These are phyloP conservation scores for Clathrospora elynae DNA, from an alignment of 2,329 filamentous ascomycete species.

Conservation along the genomic window DNA sequence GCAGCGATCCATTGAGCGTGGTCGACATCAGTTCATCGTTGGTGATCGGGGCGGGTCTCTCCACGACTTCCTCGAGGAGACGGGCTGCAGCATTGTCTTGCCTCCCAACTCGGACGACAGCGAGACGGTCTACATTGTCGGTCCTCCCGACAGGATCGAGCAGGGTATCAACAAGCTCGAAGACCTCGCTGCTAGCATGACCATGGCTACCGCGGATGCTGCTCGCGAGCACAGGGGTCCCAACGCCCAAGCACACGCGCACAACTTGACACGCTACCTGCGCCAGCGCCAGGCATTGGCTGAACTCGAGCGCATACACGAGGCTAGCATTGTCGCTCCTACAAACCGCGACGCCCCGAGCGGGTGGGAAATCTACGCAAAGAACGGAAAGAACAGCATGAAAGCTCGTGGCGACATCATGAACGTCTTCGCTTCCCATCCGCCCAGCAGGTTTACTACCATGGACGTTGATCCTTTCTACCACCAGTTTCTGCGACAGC, in stretches of 20 bases:
- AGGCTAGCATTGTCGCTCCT: slow-evolving; percentile 86
- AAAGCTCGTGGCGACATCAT: slow-evolving; percentile 76
- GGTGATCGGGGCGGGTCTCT: slow-evolving; percentile 79
- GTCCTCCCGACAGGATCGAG: slow-evolving; percentile 74
- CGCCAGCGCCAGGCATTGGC: slow-evolving; percentile 80
- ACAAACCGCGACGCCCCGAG: slow-evolving; percentile 70
- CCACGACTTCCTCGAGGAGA: slow-evolving; percentile 86
- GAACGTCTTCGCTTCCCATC: slow-evolving; percentile 73
- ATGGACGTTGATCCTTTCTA: slow-evolving; percentile 78
- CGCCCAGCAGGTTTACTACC: slow-evolving; percentile 71
- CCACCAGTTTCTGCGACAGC: slow-evolving; percentile 71
- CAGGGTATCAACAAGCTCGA: slow-evolving; percentile 81
- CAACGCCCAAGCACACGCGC: slow-evolving; percentile 77
- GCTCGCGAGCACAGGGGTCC: slow-evolving; percentile 76
- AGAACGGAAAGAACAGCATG: slow-evolving; percentile 81
- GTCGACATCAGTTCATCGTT: slow-evolving; percentile 92
- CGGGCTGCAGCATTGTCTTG: slow-evolving; percentile 85
- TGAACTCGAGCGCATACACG: slow-evolving; percentile 77
- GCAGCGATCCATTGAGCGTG: slow-evolving; percentile 80
- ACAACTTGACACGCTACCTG: slow-evolving; percentile 85
- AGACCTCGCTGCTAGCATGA: slow-evolving; percentile 86
- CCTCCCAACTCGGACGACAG: slow-evolving; percentile 77
- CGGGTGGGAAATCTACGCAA: slow-evolving; percentile 86
- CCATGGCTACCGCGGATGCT: slow-evolving; percentile 81
- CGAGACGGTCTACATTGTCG: slow-evolving; percentile 83